Evolutionary conservation across 2,329 filamentous ascomycete genomes (phyloP).

Genomic region (Helotiales sp.): DNA sequence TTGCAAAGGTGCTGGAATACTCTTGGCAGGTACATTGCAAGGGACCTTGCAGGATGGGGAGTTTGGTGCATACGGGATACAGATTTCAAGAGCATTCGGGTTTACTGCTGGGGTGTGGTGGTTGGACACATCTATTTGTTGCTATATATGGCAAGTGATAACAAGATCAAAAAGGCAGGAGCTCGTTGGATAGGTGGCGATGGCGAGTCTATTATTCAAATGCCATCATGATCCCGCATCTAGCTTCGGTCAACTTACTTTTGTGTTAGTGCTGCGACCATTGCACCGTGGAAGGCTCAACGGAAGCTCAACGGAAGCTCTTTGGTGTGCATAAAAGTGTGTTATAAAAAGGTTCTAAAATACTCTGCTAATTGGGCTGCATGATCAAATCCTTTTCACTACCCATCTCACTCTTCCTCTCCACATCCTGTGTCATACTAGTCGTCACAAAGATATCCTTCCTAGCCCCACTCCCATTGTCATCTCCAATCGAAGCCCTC

Average conservation of each 20-base stretch:
- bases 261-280: not conserved
- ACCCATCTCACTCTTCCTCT: conserved; percentile 20
- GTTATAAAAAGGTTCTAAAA: not conserved
- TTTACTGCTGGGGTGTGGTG: conserved; percentile 81
- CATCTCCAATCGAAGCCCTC: not conserved
- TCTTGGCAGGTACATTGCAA: conserved; percentile 62
- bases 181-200: conserved; percentile 70
- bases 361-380: conserved; percentile 9
- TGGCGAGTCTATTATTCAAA: conserved; percentile 59
- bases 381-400: conserved; percentile 25
- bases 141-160: conserved; percentile 72
- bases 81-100: conserved; percentile 54
- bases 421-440: conserved; percentile 21
- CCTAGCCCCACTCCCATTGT: not conserved
- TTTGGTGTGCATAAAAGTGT: too few species aligned
- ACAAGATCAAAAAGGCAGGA: conserved; percentile 61
- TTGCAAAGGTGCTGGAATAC: conserved; percentile 65
- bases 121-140: conserved; percentile 75
- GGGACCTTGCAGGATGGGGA: conserved; percentile 69
- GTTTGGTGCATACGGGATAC: conserved; percentile 59
- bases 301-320: too few species aligned
- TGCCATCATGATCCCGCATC: conserved; percentile 43
- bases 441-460: conserved; percentile 21
- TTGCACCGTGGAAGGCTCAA: not conserved
- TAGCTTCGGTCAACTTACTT: not conserved